phyloP scores from a whole-genome alignment of 371 early-diverging fungal genomes.

The Mortierella sp. region DNA sequence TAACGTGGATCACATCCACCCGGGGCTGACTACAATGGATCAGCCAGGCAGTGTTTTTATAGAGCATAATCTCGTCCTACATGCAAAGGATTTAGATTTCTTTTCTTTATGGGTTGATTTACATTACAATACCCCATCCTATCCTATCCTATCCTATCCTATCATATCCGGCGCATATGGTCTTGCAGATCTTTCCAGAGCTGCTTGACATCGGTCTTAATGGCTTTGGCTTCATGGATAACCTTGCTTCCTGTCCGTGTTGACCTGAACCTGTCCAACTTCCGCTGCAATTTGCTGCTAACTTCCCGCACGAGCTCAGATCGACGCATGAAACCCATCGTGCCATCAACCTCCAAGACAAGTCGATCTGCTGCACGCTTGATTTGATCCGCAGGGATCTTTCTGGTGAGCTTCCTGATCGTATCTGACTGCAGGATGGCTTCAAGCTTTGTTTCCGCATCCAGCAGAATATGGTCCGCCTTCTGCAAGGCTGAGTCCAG shows the following conservation, averaged over 20 bases:
- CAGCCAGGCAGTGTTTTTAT: no score
- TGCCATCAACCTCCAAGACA: conserved; percentile 6
- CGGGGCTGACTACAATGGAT: no score
- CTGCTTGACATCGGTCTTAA: conserved; percentile 19
- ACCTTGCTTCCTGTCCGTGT: conserved; percentile 19
- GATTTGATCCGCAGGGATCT: conserved; percentile 5
- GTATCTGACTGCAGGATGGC: conserved; percentile 8
- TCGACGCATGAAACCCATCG: conserved; percentile 10
- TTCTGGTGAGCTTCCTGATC: conserved; percentile 1
- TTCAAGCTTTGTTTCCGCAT: conserved; percentile 11
- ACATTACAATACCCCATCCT: no score
- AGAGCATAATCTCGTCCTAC: no score
- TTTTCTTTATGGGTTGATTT: no score
- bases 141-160: no score
- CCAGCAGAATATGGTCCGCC: conserved; percentile 7
- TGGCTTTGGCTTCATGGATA: conserved; percentile 13
- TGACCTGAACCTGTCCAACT: conserved; percentile 16
- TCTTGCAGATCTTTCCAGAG: conserved; percentile 7
- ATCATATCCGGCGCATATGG: not conserved
- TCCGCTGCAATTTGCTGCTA: conserved; percentile 10
- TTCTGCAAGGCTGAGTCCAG: not conserved
- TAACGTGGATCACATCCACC: no score
- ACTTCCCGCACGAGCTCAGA: conserved; percentile 11
- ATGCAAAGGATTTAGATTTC: no score
- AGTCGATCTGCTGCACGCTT: conserved; percentile 12